Base-by-base conservation (phyloP, 495 filamentous ascomycete species). In the Daldinia vernicosa region DNA sequence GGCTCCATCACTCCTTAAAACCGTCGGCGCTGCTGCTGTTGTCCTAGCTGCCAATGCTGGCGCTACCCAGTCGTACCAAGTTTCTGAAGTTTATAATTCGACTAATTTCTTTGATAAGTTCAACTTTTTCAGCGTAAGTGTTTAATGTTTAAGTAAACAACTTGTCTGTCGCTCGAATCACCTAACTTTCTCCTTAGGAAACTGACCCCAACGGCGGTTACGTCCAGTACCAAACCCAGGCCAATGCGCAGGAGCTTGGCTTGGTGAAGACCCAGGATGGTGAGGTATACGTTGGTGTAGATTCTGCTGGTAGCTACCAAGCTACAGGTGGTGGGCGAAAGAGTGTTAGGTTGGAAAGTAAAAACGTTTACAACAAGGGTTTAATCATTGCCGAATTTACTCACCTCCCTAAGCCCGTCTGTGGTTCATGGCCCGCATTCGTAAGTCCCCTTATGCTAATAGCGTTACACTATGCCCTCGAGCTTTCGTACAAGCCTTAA, bases 341-440 rank as follows among this genome's bases (percentile, higher is more conserved):
- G 27, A 89, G 87, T 55, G 86, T 93, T 14, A 86, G 92, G 11
- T 80, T 95, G 26, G 86, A 89, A 65, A 92, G 88, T 77, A 89
- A 88, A 68, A 83, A 85, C 32, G 78, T 80, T 40, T 94, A 89
- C 78, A 88, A 86, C 65, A 80, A 87, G 9, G 92, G 91, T 5
- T 82, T 95, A 17, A 85, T 94, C 70, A 84, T 94, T 51, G 85
- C 89, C 54, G 90, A 93, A 66, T 85, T 94, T 70, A 77, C 81
- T 2, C 90, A 94, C 76, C 90, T 94, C 83, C 92, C 92, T 78
- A 80, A 73, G 67, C 82, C 84, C 14, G 68, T 67, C 9, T 95
- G 92, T 72, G 92, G 92, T 68, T 72, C 79, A 15, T 87, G 85
- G 85, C 84, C 84, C 2, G 83, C 84, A 0, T 77, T 85, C 79